Evolutionary conservation across 208 protist species (phyloP), one percentile per base, ranked within the genome.

Genomic region (Naegleria fowleri): DNA sequence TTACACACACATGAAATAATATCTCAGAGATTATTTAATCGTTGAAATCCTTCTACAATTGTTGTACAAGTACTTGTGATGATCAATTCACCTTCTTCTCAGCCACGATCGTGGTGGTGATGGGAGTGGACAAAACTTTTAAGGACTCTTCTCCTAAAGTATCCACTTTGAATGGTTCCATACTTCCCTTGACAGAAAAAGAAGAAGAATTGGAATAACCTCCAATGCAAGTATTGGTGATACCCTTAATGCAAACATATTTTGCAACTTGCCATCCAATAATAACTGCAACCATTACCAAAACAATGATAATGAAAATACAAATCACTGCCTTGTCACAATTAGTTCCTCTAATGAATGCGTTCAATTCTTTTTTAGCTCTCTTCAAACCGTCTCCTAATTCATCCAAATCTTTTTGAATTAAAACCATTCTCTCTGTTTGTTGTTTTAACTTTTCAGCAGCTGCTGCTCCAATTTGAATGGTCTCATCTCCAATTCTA

Each of bases 401-500:
- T n/a, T 88, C 43, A 39, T 88, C 43, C 9, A 88, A 51, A 51
- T 48, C 39, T 13, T 58, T 51, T 58, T 88, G 22, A 88, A 88
- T 58, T 33, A 39, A 0, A 58, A 58, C 22, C 43, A 88, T 36
- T 38, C 33, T 88, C 55, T 88, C 85, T 6, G n/a, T 88, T 58
- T 88, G 85, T 58, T 29, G n/a, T 58, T n/a, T 58, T 22, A 88
- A 38, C 36, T 39, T 88, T 58, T 51, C 85, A n/a, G 85, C 85
- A 88, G 85, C 85, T 58, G 41, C 43, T 22, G 39, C 85, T 29
- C 85, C 85, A 58, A 88, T 58, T 88, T 88, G 41, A 58, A 88
- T 88, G 1, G 41, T 88, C 25, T 88, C 85, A 33, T 88, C 85
- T 58, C 33, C 33, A 6, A 88, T 58, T 7, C 11, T n/a, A 9